Percentiles rank a stretch among this genome's conserved stretches.
Conservation (phyloP, 352 stramenopile genomes). For the Globisporangium yorkense region DNA sequence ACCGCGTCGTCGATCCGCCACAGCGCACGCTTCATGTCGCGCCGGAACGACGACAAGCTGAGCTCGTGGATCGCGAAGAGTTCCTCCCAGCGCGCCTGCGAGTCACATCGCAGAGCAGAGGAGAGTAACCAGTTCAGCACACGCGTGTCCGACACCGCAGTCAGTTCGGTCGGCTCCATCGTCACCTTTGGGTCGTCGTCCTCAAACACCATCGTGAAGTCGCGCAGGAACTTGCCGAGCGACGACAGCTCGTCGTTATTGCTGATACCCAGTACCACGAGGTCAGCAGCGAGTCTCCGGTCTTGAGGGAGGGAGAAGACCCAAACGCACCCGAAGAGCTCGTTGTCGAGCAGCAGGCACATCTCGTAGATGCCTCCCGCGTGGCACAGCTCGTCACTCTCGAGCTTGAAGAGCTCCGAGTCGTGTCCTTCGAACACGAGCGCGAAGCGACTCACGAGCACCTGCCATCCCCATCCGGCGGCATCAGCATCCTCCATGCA, state of each 20-base stretch:
- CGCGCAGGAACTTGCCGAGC: conserved; percentile 38
- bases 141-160: neutral
- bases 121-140: neutral
- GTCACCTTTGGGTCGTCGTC: conserved; percentile 55
- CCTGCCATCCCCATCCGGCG: conserved; percentile 14
- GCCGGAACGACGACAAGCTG: conserved; percentile 38
- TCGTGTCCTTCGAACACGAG: conserved; percentile 42
- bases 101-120: neutral
- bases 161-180: too few species aligned
- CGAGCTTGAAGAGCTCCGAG: conserved; percentile 58
- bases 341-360: conserved; percentile 36
- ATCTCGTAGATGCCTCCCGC: conserved; percentile 49
- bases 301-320: too few species aligned
- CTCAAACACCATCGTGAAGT: conserved; percentile 48
- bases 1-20: conserved; percentile 37
- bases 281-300: neutral
- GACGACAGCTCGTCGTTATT: conserved; percentile 17
- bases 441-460: conserved; percentile 59
- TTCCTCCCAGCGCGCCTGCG: conserved; percentile 46
- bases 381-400: conserved; percentile 60
- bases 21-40: conserved; percentile 67
- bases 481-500: neutral
- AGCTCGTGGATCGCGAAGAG: conserved; percentile 39
- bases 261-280: conserved; percentile 3
- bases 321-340: conserved; percentile 35